Percentiles rank a stretch among this genome's conserved stretches.
phyloP scores from a whole-genome alignment of 345 rosid species.

The Capsella bursapastoris region DNA sequence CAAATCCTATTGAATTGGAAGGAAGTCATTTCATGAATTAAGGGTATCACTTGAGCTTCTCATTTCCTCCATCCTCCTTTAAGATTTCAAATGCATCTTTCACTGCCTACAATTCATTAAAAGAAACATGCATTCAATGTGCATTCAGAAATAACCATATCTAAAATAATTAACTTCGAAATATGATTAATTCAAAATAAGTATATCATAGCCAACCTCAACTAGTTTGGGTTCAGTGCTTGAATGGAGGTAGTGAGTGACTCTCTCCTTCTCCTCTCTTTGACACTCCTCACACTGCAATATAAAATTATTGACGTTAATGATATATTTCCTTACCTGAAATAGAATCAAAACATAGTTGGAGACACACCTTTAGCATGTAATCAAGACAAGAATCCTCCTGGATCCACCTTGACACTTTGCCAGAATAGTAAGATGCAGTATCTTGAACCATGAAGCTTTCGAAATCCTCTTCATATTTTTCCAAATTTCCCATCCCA shows the following conservation, averaged over 20 bases:
- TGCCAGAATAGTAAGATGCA: constrained; percentile 68
- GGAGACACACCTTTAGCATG: constrained; percentile 56
- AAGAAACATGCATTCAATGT: neutral
- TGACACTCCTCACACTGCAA: constrained; percentile 51
- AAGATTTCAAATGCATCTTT: too few relatives aligned
- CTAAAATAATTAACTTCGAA: too few relatives aligned
- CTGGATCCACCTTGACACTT: constrained; percentile 77
- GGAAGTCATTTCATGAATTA: too few relatives aligned
- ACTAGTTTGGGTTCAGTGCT: constrained; percentile 75
- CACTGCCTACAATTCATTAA: too few relatives aligned
- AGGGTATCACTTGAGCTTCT: too few relatives aligned
- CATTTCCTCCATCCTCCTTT: too few relatives aligned
- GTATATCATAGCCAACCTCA: constrained; percentile 36
- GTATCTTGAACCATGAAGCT: constrained; percentile 56
- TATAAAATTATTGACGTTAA: too few relatives aligned
- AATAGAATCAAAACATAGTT: neutral
- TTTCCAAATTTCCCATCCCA: constrained; percentile 62
- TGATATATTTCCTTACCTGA: too few relatives aligned
- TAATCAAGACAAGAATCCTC: constrained; percentile 69
- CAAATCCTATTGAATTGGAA: too few relatives aligned
- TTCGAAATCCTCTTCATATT: constrained; percentile 73
- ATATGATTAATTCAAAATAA: neutral
- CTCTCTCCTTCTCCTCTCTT: constrained; percentile 79
- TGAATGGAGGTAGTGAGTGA: constrained; percentile 73
- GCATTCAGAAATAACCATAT: too few relatives aligned